These are phyloP conservation scores for Ilex paraguariensis DNA, from an alignment of 305 asterid genomes.

Conservation along the genomic window DNA sequence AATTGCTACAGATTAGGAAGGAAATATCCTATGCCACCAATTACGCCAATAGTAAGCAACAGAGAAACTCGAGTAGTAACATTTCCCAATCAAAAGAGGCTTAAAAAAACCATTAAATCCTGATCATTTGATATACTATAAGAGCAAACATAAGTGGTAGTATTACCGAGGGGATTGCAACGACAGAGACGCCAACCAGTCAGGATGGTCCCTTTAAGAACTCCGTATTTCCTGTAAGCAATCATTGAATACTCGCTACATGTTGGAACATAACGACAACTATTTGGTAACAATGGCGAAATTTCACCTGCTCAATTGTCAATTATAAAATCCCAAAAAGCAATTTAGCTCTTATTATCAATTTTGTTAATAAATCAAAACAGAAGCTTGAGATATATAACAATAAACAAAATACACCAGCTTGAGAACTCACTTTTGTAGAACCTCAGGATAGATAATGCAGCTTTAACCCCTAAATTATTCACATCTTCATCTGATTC, in stretches of 20 bases:
- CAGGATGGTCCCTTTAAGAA: slow-evolving; percentile 63
- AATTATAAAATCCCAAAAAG: slow-evolving; percentile 2
- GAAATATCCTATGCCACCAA: no score
- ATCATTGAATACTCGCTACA: slow-evolving; percentile 96
- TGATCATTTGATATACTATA: no score
- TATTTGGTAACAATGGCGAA: slow-evolving; percentile 76
- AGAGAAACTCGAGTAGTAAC: no score
- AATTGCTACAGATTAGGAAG: no score
- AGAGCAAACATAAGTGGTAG: background rate
- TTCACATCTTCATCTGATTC: slow-evolving; percentile 56
- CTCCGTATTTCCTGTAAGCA: slow-evolving; percentile 92
- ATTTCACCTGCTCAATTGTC: slow-evolving; percentile 65
- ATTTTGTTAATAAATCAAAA: no score
- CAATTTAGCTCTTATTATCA: no score
- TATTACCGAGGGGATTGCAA: slow-evolving; percentile 84
- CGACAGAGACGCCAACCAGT: slow-evolving; percentile 93
- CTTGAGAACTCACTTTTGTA: slow-evolving; percentile 59
- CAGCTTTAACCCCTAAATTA: slow-evolving; percentile 66
- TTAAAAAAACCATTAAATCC: no score
- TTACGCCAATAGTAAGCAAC: no score
- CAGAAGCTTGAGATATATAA: no score
- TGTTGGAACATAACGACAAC: slow-evolving; percentile 84
- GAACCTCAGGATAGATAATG: slow-evolving; percentile 65
- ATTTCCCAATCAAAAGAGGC: no score
- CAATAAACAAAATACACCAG: background rate